These are phyloP conservation scores for Phytophthora nicotianae DNA, from an alignment of 352 stramenopile species.

Conservation along the genomic window DNA sequence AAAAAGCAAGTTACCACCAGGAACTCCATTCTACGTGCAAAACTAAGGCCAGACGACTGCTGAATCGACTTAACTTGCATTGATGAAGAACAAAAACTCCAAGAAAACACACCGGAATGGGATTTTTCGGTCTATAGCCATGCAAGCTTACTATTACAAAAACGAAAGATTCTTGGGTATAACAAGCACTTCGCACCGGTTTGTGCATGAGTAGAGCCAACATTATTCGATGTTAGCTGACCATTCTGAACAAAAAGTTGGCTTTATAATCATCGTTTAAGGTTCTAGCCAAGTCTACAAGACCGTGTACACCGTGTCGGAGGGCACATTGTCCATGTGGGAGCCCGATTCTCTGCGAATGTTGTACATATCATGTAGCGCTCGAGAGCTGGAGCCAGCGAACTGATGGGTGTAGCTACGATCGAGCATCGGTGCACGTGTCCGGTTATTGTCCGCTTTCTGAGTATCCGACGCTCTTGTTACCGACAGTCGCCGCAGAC, in stretches of 20 bases:
- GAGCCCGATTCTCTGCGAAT: slow-evolving; percentile 22
- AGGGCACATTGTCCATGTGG: slow-evolving; percentile 13
- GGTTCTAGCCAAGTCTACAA: slow-evolving; percentile 14
- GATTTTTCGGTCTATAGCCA: too few relatives aligned
- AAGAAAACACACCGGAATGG: too few relatives aligned
- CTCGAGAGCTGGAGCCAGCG: slow-evolving; percentile 28
- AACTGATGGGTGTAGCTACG: slow-evolving; percentile 31
- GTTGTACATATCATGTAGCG: slow-evolving; percentile 38
- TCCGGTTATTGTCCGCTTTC: slow-evolving; percentile 10
- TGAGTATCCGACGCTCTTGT: slow-evolving; percentile 13
- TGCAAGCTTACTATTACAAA: too few relatives aligned
- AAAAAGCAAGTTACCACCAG: too few relatives aligned
- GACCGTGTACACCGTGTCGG: slow-evolving; percentile 28
- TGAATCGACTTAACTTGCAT: too few relatives aligned
- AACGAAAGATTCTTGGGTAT: too few relatives aligned
- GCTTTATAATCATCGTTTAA: slow-evolving; percentile 1
- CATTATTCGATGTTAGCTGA: too few relatives aligned
- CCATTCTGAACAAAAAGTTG: not conserved
- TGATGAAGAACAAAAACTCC: too few relatives aligned
- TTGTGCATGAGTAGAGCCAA: too few relatives aligned
- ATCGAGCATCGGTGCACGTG: slow-evolving; percentile 16
- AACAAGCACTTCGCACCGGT: too few relatives aligned
- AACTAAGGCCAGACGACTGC: too few relatives aligned
- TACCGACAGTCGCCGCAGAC: slow-evolving; percentile 7
- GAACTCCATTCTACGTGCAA: too few relatives aligned